phyloP scores from a whole-genome alignment of 768 basidiomycete species.

The Russula emetica region DNA sequence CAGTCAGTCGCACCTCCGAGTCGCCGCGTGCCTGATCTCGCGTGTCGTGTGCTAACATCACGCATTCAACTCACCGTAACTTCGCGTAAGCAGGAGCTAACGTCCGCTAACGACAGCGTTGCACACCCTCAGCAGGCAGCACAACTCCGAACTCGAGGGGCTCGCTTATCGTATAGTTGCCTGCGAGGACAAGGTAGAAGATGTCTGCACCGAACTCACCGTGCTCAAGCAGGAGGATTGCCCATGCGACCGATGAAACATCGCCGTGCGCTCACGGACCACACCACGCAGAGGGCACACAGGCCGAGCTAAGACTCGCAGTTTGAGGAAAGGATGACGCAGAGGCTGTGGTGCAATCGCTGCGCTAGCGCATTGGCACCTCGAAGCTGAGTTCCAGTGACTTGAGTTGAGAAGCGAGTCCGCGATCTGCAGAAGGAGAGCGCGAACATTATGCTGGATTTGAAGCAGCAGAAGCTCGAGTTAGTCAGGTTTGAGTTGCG shows the following conservation, averaged over 20 bases:
- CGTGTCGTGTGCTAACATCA: no score
- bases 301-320: constrained; percentile 46
- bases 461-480: no score
- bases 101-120: no score
- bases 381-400: no score
- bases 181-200: constrained; percentile 50
- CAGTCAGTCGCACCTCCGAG: no score
- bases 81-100: constrained; percentile 51
- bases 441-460: no score
- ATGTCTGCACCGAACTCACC: constrained; percentile 51
- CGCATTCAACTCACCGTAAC: no score
- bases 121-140: constrained; percentile 53
- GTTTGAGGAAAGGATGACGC: constrained; percentile 52
- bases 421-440: no score
- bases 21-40: no score
- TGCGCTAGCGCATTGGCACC: constrained; percentile 47
- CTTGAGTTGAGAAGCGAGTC: no score
- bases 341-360: constrained; percentile 47
- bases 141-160: constrained; percentile 52
- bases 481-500: no score
- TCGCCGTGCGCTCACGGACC: constrained; percentile 41
- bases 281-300: no score
- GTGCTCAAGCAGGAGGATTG: constrained; percentile 52
- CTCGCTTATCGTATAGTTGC: constrained; percentile 44
- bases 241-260: constrained; percentile 50